These are phyloP conservation scores for Nothomitra cinnamomea DNA, from an alignment of 2,329 filamentous ascomycete species.

Conservation along the genomic window DNA sequence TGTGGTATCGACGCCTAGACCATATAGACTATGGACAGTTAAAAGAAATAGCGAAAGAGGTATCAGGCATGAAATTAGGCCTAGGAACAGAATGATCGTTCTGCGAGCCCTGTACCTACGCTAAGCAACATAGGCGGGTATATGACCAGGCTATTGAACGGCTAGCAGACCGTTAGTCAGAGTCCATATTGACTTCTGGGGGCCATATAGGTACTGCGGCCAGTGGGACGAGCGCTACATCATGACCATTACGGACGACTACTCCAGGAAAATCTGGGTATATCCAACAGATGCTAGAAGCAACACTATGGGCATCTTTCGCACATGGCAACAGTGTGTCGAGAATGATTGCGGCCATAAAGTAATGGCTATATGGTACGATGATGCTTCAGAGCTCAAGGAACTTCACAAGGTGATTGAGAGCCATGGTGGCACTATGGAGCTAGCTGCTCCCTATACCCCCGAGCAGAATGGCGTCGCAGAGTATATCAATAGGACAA, in stretches of 20 bases:
- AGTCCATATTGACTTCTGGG: conserved; percentile 4
- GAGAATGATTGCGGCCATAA: background rate
- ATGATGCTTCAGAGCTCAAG: background rate
- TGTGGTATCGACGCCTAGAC: too few species aligned
- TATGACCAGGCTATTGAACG: background rate
- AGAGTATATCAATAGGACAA: too few species aligned
- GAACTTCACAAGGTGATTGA: too few species aligned
- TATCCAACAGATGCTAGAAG: background rate
- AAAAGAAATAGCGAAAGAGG: background rate
- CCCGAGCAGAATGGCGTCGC: too few species aligned
- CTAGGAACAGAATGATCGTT: background rate
- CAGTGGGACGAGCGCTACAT: background rate
- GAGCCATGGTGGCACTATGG: too few species aligned
- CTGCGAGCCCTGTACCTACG: background rate
- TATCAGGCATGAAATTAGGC: background rate
- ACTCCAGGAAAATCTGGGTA: background rate
- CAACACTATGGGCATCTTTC: background rate
- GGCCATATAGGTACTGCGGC: background rate
- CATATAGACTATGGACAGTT: background rate
- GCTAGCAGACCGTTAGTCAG: background rate
- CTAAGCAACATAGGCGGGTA: background rate
- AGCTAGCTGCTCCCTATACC: too few species aligned
- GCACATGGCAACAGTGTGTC: background rate
- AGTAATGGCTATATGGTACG: background rate
- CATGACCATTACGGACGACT: too few species aligned